Conservation (phyloP, 1,284 basidiomycete genomes). For the Cryptococcus sp. region DNA sequence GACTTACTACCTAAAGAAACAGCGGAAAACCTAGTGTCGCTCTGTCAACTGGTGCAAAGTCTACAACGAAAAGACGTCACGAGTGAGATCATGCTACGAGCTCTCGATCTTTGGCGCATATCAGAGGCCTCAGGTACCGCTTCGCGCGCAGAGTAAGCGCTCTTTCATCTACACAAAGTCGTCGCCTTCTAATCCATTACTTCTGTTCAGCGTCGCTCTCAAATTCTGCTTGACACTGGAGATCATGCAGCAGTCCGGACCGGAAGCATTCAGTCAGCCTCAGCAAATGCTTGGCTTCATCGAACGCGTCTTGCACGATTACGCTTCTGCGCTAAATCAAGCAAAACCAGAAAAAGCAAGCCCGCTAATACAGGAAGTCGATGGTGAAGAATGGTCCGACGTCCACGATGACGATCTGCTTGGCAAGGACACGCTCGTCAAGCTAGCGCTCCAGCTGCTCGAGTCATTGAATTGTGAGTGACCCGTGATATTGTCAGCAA, state of each 20-base stretch:
- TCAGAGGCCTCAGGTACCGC: slow-evolving; percentile 51
- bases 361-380: too few species aligned
- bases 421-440: too few species aligned
- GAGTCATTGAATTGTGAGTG: too few species aligned
- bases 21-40: slow-evolving; percentile 44
- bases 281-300: slow-evolving; percentile 75
- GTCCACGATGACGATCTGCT: too few species aligned
- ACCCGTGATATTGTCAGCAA: neutral
- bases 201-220: slow-evolving; percentile 34
- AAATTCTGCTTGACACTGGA: slow-evolving; percentile 75
- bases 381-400: too few species aligned
- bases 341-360: too few species aligned
- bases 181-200: neutral
- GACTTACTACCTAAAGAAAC: too few species aligned
- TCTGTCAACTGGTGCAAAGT: slow-evolving; percentile 65
- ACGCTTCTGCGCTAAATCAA: slow-evolving; percentile 14
- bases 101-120: slow-evolving; percentile 69
- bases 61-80: slow-evolving; percentile 69
- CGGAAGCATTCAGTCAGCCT: slow-evolving; percentile 68
- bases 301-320: slow-evolving; percentile 62
- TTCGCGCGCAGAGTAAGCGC: slow-evolving; percentile 29
- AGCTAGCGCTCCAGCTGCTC: too few species aligned
- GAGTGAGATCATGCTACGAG: slow-evolving; percentile 68
- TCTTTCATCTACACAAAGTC: neutral
- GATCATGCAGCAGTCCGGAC: slow-evolving; percentile 69